These are phyloP conservation scores for Mycena leptocephala DNA, from an alignment of 768 basidiomycete species.

Conservation along the genomic window DNA sequence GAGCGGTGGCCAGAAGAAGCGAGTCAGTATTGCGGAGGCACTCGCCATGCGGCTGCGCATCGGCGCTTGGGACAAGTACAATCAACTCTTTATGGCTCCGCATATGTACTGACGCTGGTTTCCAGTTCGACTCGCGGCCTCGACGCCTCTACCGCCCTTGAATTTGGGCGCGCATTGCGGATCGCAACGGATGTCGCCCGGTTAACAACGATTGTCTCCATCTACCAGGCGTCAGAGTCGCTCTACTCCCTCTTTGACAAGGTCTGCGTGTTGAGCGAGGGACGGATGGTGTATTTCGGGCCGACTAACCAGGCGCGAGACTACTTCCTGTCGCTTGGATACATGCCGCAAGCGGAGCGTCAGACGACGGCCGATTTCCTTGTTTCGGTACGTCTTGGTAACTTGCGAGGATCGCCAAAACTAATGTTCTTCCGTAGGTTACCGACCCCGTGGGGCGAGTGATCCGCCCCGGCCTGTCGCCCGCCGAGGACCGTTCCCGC, in stretches of 20 bases:
- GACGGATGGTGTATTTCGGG: conserved; percentile 84
- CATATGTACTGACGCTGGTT: not conserved
- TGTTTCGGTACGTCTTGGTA: conserved; percentile 53
- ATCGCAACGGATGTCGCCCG: conserved; percentile 71
- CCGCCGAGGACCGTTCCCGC: conserved; percentile 40
- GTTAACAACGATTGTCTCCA: conserved; percentile 79
- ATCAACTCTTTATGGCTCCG: too few species aligned
- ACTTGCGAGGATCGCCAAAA: too few species aligned
- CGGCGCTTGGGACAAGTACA: conserved; percentile 86
- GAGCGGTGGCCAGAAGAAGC: conserved; percentile 85
- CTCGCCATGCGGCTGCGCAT: conserved; percentile 75
- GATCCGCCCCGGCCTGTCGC: conserved; percentile 58
- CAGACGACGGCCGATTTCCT: conserved; percentile 81
- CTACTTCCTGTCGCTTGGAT: conserved; percentile 76
- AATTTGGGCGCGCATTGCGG: conserved; percentile 80
- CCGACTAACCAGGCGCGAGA: conserved; percentile 73
- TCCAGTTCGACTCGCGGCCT: conserved; percentile 77
- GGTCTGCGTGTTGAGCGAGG: conserved; percentile 84
- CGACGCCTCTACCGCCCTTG: conserved; percentile 80
- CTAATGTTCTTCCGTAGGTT: conserved; percentile 35
- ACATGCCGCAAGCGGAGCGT: conserved; percentile 67
- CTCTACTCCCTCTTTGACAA: conserved; percentile 76
- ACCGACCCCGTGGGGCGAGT: conserved; percentile 74
- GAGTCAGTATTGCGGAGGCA: conserved; percentile 83
- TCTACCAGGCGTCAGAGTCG: conserved; percentile 86